Evolutionary conservation across 176 grass and related monocot genomes (phyloP), one percentile per base, ranked within the genome.

Genomic region (Eremochloa ophiuroides): DNA sequence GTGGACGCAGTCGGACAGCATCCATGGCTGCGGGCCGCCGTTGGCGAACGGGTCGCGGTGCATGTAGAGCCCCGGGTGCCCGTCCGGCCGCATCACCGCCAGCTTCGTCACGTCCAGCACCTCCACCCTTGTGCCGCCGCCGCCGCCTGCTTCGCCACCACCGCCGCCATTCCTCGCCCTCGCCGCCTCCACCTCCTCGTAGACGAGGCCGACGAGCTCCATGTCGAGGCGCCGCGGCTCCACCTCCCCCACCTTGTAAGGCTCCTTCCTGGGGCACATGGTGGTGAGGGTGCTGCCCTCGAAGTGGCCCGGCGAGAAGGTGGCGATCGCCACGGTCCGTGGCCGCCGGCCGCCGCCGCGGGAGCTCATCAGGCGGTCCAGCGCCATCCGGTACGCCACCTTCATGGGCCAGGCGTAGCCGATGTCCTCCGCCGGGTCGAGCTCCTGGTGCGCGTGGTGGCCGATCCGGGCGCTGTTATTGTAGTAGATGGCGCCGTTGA

Each of bases 91-190:
- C 89, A 93, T 82, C 13, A 66, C 13, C 7, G 90, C 90, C 69
- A 96, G 74, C 74, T 84, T 90, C 12, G 93, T 96, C 71, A 96
- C 89, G 80, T 96, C 93, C 18, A 93, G 69, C 13, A 84, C 82
- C 83, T 95, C 93, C 1, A 95, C 22, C 60, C 67, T 90, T 8
- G 71, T 59, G 63, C 0, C 18, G 22, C 18, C 27, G 9, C 47
- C 41, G n/a, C n/a, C n/a, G 23, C 4, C 39, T 11, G 9, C 58
- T 12, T 3, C 22, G n/a, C n/a, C n/a, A 10, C 8, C 55, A 13
- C 56, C 60, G 0, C 13, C 76, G 3, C n/a, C 47, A 10, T 4
- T 10, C 26, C 8, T 71, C 33, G 28, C 59, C 43, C 25, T 72
- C 0, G 66, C 85, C 0, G 74, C 48, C 5, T 37, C 50, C 16